These are phyloP conservation scores for Metarhizium robertsii DNA, from an alignment of 2,329 filamentous ascomycete species.

Conservation along the genomic window DNA sequence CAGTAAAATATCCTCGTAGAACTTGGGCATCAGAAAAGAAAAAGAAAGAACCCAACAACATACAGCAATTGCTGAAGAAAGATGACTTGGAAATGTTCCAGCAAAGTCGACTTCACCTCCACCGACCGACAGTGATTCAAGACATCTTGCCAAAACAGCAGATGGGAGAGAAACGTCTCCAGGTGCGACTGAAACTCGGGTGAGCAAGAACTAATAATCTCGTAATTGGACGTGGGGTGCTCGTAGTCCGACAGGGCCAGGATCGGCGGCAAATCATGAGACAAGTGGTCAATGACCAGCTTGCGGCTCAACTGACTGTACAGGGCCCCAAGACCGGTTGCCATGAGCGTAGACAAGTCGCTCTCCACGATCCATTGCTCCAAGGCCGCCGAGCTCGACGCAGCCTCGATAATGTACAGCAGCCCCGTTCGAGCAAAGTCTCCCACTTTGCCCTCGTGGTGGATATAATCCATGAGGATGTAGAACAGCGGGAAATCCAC, in stretches of 20 bases:
- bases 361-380: conserved; percentile 98
- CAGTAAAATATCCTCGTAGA: not conserved
- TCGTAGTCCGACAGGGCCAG: conserved; percentile 84
- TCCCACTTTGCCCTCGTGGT: conserved; percentile 86
- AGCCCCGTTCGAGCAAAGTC: conserved; percentile 93
- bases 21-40: too few species aligned
- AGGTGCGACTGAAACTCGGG: conserved; percentile 75
- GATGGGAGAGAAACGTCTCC: conserved; percentile 86
- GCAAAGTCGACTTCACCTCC: conserved; percentile 83
- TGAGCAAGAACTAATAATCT: conserved; percentile 66
- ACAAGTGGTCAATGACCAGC: conserved; percentile 69
- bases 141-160: conserved; percentile 97
- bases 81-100: conserved; percentile 95
- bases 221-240: conserved; percentile 58
- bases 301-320: conserved; percentile 63
- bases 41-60: conserved; percentile 19
- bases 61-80: conserved; percentile 91
- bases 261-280: conserved; percentile 69
- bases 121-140: conserved; percentile 88
- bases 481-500: conserved; percentile 96
- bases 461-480: conserved; percentile 90
- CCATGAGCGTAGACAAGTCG: conserved; percentile 94
- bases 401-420: conserved; percentile 91
- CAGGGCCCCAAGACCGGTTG: conserved; percentile 77
- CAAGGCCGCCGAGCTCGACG: conserved; percentile 69